phyloP scores from a whole-genome alignment of 1,284 basidiomycete genomes.

The Taiwanofungus camphoratus region DNA sequence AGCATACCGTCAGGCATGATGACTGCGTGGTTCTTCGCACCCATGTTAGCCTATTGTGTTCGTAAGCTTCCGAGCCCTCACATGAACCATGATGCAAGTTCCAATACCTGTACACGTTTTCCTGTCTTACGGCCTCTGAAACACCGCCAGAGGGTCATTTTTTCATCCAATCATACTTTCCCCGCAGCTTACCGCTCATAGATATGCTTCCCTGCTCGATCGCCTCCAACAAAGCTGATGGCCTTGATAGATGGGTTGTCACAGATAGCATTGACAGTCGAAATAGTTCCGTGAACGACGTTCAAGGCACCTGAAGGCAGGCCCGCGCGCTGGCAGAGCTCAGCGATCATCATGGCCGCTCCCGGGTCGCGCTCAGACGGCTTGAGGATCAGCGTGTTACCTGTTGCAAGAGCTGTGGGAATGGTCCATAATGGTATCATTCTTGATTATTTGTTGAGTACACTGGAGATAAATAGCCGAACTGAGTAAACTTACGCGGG shows the following conservation, averaged over 20 bases:
- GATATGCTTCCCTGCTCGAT: conserved; percentile 91
- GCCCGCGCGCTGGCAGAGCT: conserved; percentile 84
- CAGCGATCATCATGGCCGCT: conserved; percentile 96
- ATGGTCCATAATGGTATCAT: conserved; percentile 99
- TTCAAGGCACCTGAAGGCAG: conserved; percentile 80
- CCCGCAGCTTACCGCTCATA: conserved; percentile 62
- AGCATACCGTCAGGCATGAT: conserved; percentile 87
- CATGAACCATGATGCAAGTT: too few relatives aligned
- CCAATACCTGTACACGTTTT: conserved; percentile 80
- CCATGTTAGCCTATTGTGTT: conserved; percentile 74
- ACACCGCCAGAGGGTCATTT: conserved; percentile 1
- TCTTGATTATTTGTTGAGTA: conserved; percentile 33
- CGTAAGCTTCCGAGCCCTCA: too few relatives aligned
- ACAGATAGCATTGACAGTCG: conserved; percentile 92
- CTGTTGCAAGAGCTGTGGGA: conserved; percentile 83
- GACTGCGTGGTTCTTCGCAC: conserved; percentile 95
- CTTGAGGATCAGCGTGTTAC: conserved; percentile 93
- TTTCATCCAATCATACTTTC: background rate
- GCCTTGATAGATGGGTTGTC: conserved; percentile 90
- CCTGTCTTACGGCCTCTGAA: conserved; percentile 75
- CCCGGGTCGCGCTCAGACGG: conserved; percentile 96
- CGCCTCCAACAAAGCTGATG: conserved; percentile 97
- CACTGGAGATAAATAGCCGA: background rate
- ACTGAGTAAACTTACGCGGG: conserved; percentile 58
- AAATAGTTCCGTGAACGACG: conserved; percentile 85